Evolutionary conservation across 257 asterid genomes (phyloP).

Genomic region (Phtheirospermum japonicum): DNA sequence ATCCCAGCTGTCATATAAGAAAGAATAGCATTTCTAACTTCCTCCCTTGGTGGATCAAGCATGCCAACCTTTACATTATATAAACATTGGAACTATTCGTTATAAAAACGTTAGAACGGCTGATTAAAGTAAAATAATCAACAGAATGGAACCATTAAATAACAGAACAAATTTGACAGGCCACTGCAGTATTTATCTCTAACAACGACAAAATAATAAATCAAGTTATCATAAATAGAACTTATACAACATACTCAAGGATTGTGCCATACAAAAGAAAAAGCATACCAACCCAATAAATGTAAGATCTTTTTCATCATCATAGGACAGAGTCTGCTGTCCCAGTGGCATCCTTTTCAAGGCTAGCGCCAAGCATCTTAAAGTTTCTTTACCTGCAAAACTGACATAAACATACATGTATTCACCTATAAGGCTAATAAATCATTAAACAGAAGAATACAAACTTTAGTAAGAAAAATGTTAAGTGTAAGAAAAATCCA

Average conservation of each 20-base stretch:
- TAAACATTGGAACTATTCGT: conserved; percentile 21
- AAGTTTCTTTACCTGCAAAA: conserved; percentile 95
- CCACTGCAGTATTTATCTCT: background rate
- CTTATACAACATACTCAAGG: conserved; percentile 19
- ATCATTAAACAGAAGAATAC: conserved; percentile 12
- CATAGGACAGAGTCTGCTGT: conserved; percentile 72
- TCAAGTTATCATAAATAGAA: conserved; percentile 18
- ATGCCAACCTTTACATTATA: conserved; percentile 76
- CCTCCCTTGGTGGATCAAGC: conserved; percentile 99
- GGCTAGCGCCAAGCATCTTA: conserved; percentile 93
- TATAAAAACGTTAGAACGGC: conserved; percentile 4
- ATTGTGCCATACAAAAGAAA: conserved; percentile 42
- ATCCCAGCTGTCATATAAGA: conserved; percentile 99
- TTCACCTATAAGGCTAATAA: conserved; percentile 29
- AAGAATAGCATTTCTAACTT: conserved; percentile 85
- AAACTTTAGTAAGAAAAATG: conserved; percentile 11
- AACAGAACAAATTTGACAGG: conserved; percentile 21
- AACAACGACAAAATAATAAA: conserved; percentile 23
- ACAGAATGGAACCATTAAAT: conserved; percentile 16
- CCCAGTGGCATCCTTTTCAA: conserved; percentile 89
- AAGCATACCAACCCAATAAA: conserved; percentile 99
- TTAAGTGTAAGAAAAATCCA: background rate
- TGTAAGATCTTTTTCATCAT: conserved; percentile 92
- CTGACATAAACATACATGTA: too few species aligned
- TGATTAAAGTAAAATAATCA: conserved; percentile 12